phyloP scores from a whole-genome alignment of 441 rosid genomes.

The Adansonia gregorii region DNA sequence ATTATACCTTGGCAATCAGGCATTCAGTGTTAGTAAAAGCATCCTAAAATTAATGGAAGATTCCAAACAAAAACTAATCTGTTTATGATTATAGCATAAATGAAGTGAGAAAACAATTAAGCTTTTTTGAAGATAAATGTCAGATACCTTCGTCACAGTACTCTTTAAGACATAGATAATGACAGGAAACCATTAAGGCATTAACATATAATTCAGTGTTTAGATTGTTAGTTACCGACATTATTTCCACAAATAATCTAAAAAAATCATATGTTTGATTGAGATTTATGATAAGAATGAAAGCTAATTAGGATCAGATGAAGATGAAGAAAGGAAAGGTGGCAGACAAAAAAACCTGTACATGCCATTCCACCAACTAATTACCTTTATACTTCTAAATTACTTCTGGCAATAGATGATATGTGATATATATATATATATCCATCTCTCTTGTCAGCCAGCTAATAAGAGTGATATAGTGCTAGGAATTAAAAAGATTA shows the following conservation, averaged over 20 bases:
- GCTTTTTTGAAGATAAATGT: background rate
- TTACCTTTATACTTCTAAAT: slow-evolving; percentile 5
- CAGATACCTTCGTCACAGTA: too few species aligned
- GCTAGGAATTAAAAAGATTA: slow-evolving; percentile 1
- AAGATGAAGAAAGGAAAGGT: background rate
- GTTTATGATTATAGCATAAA: too few species aligned
- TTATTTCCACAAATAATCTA: background rate
- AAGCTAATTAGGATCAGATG: background rate
- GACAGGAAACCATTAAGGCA: background rate
- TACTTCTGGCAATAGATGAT: background rate
- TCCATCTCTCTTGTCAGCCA: slow-evolving; percentile 21
- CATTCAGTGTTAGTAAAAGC: too few species aligned
- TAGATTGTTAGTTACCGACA: background rate
- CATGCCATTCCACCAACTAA: slow-evolving; percentile 13
- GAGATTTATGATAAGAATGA: slow-evolving; percentile 24
- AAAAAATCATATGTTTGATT: background rate
- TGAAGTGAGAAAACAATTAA: background rate
- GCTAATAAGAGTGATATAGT: background rate
- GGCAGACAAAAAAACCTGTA: slow-evolving; percentile 23
- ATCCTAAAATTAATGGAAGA: too few species aligned
- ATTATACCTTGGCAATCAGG: too few species aligned
- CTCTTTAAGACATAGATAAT: background rate
- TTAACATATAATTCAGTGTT: background rate
- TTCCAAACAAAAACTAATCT: too few species aligned
- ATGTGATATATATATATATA: too few species aligned